Base-by-base conservation (phyloP, 2,329 filamentous ascomycete genomes). In the Ophiostoma australiae region DNA sequence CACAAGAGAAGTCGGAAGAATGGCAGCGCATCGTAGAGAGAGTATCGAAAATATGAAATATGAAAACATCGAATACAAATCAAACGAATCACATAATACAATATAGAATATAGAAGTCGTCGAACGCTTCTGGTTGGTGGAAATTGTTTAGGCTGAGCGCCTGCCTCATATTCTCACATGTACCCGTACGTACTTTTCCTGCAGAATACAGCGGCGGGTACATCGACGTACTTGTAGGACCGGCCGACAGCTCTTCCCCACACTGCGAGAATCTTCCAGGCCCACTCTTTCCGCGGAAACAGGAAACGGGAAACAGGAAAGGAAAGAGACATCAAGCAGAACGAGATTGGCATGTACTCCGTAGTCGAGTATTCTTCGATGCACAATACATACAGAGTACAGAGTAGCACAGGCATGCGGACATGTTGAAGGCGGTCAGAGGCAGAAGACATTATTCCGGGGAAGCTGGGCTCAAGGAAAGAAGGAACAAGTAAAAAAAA, bases 251-350 rank as follows among this genome's bases (percentile, higher is more conserved):
- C 27, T 63, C 58, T 63, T 63, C 58, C 58, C 58, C 58, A 63
- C 58, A 63, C 58, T 63, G 15, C 58, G 58, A 63, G 58, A 63
- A 35, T 63, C 58, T 63, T 63, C 23, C 27, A 63, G 58, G 15
- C 58, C 58, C 58, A 63, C 58, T 63, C 15, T 33, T 61, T 1
- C 27, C 27, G 27, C 13, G 13, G 27, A 33, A 58, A 23, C n/a
- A 58, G n/a, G 52, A 48, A 48, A 48, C 44, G 4, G 17, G 52
- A 61, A 61, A 61, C n/a, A 61, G 55, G 13, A 58, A 58, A 27
- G 17, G n/a, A 5, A n/a, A 8, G 27, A 48, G 44, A 48, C 17
- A n/a, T 20, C 5, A 48, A 17, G 2, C 15, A 48, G 41, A 48
- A 20, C 6, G 15, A 48, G 44, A 48, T 48, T 48, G 44, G 20